These are phyloP conservation scores for Arthromyces matolae DNA, from an alignment of 768 basidiomycete species.

Conservation along the genomic window DNA sequence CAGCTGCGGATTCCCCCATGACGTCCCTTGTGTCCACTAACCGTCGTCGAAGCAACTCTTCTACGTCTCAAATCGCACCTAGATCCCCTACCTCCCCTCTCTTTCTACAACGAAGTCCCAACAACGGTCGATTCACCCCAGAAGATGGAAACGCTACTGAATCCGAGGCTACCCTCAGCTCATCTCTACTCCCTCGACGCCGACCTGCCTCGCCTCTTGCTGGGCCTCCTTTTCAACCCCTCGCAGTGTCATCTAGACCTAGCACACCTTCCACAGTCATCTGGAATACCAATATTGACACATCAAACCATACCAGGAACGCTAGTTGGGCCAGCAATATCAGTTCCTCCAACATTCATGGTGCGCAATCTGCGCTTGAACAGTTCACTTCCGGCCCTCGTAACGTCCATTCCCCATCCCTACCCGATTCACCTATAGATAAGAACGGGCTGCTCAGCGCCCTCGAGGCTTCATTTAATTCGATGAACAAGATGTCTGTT, in stretches of 20 bases:
- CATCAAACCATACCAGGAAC: conserved; percentile 46
- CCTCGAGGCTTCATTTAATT: conserved; percentile 24
- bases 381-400: conserved; percentile 42
- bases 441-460: conserved; percentile 31
- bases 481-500: conserved; percentile 17
- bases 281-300: conserved; percentile 49
- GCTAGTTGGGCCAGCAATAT: conserved; percentile 54
- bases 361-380: conserved; percentile 26
- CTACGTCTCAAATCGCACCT: conserved; percentile 45
- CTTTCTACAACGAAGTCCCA: conserved; percentile 57
- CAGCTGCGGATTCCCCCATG: conserved; percentile 27
- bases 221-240: conserved; percentile 54
- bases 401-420: conserved; percentile 50
- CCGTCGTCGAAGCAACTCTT: conserved; percentile 52
- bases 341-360: conserved; percentile 29
- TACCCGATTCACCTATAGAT: conserved; percentile 59
- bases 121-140: conserved; percentile 60
- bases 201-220: conserved; percentile 74
- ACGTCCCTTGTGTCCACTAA: conserved; percentile 31
- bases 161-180: conserved; percentile 44
- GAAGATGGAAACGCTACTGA: conserved; percentile 41
- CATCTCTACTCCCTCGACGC: conserved; percentile 52
- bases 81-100: conserved; percentile 47
- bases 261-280: conserved; percentile 69
- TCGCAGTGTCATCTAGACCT: conserved; percentile 61